Conservation (phyloP, 2,329 filamentous ascomycete genomes). For the Colletotrichum paranaense region DNA sequence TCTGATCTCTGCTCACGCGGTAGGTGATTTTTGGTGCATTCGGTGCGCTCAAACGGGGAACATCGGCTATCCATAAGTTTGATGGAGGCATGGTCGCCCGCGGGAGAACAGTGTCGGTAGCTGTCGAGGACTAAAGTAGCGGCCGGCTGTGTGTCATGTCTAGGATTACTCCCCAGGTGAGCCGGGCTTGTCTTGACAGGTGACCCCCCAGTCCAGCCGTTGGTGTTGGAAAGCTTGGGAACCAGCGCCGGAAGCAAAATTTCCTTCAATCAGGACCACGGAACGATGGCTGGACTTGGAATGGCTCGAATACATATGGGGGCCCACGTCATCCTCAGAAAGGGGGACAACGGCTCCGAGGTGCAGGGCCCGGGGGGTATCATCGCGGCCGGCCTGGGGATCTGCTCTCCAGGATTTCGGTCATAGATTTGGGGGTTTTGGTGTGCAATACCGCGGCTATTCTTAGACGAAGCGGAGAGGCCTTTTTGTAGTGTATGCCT, state of each 20-base stretch:
- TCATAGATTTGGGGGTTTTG: slow-evolving; percentile 28
- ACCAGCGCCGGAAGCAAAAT: slow-evolving; percentile 36
- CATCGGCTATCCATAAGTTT: neutral
- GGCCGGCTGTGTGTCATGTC: slow-evolving; percentile 7
- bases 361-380: slow-evolving; percentile 29
- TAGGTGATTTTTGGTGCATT: neutral
- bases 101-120: neutral
- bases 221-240: slow-evolving; percentile 13
- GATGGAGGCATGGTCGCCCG: slow-evolving; percentile 1
- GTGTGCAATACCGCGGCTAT: slow-evolving; percentile 31
- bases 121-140: neutral
- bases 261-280: slow-evolving; percentile 36
- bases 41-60: neutral
- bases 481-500: slow-evolving; percentile 4
- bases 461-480: slow-evolving; percentile 29
- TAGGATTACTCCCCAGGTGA: slow-evolving; percentile 6
- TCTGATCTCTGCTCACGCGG: neutral
- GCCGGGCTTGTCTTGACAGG: slow-evolving; percentile 21
- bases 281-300: slow-evolving; percentile 16
- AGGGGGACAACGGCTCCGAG: slow-evolving; percentile 23
- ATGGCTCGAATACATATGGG: slow-evolving; percentile 18
- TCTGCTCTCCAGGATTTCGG: slow-evolving; percentile 36
- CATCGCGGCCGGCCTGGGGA: slow-evolving; percentile 31
- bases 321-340: slow-evolving; percentile 22
- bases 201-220: slow-evolving; percentile 18